Base-by-base conservation (phyloP, 495 filamentous ascomycete species). In the Ascobolus immersus region DNA sequence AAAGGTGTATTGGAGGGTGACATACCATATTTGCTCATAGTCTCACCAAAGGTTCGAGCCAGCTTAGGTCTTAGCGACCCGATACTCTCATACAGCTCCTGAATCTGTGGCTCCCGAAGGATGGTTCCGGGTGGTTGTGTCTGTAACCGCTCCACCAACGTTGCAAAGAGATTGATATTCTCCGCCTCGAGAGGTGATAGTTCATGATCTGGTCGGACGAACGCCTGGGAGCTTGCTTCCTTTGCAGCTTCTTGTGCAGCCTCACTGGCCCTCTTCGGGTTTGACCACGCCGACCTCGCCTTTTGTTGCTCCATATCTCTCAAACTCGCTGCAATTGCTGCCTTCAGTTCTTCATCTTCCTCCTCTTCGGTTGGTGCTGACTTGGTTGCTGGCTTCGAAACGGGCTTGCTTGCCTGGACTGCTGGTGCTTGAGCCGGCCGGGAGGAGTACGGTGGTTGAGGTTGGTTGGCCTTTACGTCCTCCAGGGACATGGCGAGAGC, bases 301-400 rank as follows among this genome's bases (percentile, higher is more conserved):
- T 94, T 94, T 43, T 96, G 89, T 49, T 90, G 72, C 55, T 96
- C 86, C 84, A 94, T 93, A 49, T 96, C 86, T 28, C 74, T 72
- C 28, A 96, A 52, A n/a, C 84, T 93, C 17, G 89, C 86, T 21
- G 81, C 84, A 48, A 96, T 94, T 9, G 86, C 86, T 23, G 86
- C 82, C 48, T 89, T 89, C 23, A 96, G 55, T 48, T 96, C 82
- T 11, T 80, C 71, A 50, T 96, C 86, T 35, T 93, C 81, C 24
- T 82, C 77, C 36, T 79, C 77, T 3, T 65, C 64, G 14, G 49
- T 40, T 4, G 47, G 35, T 11, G 36, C 30, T 21, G 53, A 39
- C 9, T 44, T 49, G 21, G 54, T 57, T 18, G 46, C 45, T 7
- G 44, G 41, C 7, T 66, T 56, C 17, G 45, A 36, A 24, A 32